Conservation (phyloP, 1,284 basidiomycete genomes). For the Moesziomyces aphidis region DNA sequence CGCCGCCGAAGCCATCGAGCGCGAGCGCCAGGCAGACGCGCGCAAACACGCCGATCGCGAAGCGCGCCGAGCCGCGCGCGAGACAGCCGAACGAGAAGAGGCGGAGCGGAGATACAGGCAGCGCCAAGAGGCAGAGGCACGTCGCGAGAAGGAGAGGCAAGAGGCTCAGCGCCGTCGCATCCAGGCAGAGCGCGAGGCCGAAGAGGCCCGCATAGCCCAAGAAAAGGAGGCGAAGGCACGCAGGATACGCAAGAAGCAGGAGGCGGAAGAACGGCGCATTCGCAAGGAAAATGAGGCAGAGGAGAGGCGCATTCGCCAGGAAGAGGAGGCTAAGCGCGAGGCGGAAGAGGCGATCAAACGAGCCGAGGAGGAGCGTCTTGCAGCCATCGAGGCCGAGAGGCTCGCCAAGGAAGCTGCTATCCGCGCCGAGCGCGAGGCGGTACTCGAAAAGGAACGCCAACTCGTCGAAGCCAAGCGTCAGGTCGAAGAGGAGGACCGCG, state of each 20-base stretch:
- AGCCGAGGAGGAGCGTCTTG: constrained; percentile 37
- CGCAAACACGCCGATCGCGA: constrained; percentile 21
- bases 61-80: not conserved
- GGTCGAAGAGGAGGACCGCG: constrained; percentile 44
- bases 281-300: constrained; percentile 31
- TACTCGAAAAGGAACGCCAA: constrained; percentile 35
- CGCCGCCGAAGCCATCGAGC: constrained; percentile 9
- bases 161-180: constrained; percentile 21
- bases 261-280: constrained; percentile 29
- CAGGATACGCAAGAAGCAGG: constrained; percentile 27
- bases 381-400: constrained; percentile 43
- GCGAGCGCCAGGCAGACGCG: constrained; percentile 15
- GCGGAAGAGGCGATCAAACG: constrained; percentile 20
- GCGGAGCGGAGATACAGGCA: constrained; percentile 11
- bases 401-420: constrained; percentile 36
- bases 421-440: constrained; percentile 28
- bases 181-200: constrained; percentile 28
- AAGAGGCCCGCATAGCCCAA: constrained; percentile 15
- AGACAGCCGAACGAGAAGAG: constrained; percentile 1
- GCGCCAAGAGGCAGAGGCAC: constrained; percentile 13
- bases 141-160: not conserved
- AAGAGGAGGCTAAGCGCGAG: constrained; percentile 17
- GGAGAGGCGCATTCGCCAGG: constrained; percentile 16
- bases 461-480: constrained; percentile 46
- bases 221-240: constrained; percentile 36